A percentile compares a stretch with the other conserved stretches of the same genome.
Evolutionary conservation across 352 stramenopile genomes (phyloP).

Genomic region (Phytopythium aichiense): DNA sequence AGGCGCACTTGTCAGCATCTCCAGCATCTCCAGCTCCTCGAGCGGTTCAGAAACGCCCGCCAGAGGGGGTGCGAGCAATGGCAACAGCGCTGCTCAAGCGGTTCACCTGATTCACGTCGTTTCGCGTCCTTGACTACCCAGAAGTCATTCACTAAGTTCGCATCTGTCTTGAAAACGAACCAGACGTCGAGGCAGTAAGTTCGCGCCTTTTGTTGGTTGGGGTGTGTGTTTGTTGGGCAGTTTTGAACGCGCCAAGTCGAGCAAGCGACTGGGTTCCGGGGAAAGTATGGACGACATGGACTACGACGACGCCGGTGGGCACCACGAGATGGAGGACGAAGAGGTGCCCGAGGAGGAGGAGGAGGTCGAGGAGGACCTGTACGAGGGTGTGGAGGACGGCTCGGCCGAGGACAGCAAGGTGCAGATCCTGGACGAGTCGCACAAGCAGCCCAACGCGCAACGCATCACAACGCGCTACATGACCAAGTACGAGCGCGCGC

Average conservation of each 20-base stretch:
- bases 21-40: neutral
- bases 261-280: neutral
- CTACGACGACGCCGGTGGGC: slow-evolving; percentile 67
- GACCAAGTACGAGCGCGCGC: slow-evolving; percentile 99
- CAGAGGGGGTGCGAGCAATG: neutral
- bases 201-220: slow-evolving; percentile 4
- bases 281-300: slow-evolving; percentile 80
- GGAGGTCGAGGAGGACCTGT: slow-evolving; percentile 67
- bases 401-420: slow-evolving; percentile 55
- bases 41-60: neutral
- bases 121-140: neutral
- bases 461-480: slow-evolving; percentile 98
- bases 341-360: slow-evolving; percentile 82
- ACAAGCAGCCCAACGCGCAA: slow-evolving; percentile 83
- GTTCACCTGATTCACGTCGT: slow-evolving; percentile 6
- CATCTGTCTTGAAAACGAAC: neutral
- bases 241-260: slow-evolving; percentile 4
- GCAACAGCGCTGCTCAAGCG: neutral
- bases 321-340: slow-evolving; percentile 82
- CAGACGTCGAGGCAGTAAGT: neutral
- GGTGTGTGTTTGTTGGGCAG: neutral
- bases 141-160: slow-evolving; percentile 2
- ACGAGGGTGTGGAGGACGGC: slow-evolving; percentile 56
- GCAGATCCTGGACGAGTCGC: slow-evolving; percentile 78
- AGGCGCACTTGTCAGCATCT: neutral